Evolutionary conservation across 2,329 filamentous ascomycete genomes (phyloP), one percentile per base, ranked within the genome.

Genomic region (Pestalotiopsis fici): DNA sequence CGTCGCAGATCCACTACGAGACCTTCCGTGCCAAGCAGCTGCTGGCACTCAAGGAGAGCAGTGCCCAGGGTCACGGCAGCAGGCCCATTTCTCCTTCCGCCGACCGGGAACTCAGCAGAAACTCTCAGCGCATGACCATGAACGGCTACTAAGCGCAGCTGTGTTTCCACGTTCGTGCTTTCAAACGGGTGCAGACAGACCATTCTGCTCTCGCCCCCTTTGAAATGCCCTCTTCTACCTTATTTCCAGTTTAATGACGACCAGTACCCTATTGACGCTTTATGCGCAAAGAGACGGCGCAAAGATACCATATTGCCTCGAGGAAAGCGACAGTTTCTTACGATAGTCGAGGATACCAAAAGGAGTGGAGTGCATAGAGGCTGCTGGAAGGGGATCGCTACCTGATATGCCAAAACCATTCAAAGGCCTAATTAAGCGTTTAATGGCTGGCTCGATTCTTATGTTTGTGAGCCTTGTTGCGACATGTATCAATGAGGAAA

Each of bases 11-110:
- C 83, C 96, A 99, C 88, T 99, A 99, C 87, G 96, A 99, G 88
- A 97, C 94, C 68, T 99, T 99, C 95, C 95, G 96, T 83, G 95
- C 96, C 77, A 99, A 99, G 91, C 96, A 99, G 84, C 87, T 99
- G 77, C 86, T 99, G 78, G 96, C 96, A 67, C 88, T 99, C 80
- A 99, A 98, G 90, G 96, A 99, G 87, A 97, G 93, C 87, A 97
- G 93, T 78, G 93, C 94, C 74, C 93, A 94, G 72, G 92, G 91
- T 72, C 85, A 90, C 74, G 89, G 91, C 72, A 96, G 93, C 85
- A 89, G 95, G 80, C 96, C 96, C 78, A 99, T 99, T 86, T 97
- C 93, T 80, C 96, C 96, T 69, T 88, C 94, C 69, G 95, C 96
- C 67, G 96, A 99, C 74, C 91, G 96, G 73, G 96, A 99, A 84